Base-by-base conservation (phyloP, 768 basidiomycete species). In the Mycena crocata region DNA sequence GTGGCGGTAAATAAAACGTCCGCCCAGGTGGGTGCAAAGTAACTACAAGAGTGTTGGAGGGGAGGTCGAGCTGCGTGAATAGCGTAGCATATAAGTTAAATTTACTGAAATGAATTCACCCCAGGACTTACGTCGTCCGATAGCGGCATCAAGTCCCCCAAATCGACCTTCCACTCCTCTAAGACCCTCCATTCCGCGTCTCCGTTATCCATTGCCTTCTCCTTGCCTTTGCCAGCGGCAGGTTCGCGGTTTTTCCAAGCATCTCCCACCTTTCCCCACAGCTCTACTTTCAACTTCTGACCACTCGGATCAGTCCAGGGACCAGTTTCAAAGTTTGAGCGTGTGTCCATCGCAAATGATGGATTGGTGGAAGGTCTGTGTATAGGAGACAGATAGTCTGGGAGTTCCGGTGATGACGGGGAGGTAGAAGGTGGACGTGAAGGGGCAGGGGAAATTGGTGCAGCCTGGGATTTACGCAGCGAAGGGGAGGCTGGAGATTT, bases 301-400 rank as follows among this genome's bases (percentile, higher is more conserved):
- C 83, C 82, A 67, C 85, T 85, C n/a, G 85, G 75, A 71, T 92
- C 82, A 2, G 84, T 82, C 78, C 84, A 86, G 21, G 81, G 76
- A 0, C 86, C 82, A 72, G 90, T 90, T 52, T 90, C 89, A 30
- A 76, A 77, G 34, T 81, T 76, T 7, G 84, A 80, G 17, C 73
- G 79, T 9, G 83, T 75, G 71, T 95, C 89, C 21, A 93, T 79
- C 1, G 82, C 59, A 71, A 95, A 97, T 26, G 82, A 77, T 1
- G 96, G 96, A 75, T 95, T 93, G 1, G 92, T 95, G 1, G 95
- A 96, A 5, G 94, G 92, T 26, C 82, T 84, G 75, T 95, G 95
- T 52, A 93, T 84, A 0, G 87, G 84, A 2, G 95, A 97, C 51
- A 95, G 84, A 76, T 90, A 96, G 73, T 93, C 86, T 3, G 93